Conservation (phyloP, 1,284 basidiomycete species). For the Marasmius oreades region DNA sequence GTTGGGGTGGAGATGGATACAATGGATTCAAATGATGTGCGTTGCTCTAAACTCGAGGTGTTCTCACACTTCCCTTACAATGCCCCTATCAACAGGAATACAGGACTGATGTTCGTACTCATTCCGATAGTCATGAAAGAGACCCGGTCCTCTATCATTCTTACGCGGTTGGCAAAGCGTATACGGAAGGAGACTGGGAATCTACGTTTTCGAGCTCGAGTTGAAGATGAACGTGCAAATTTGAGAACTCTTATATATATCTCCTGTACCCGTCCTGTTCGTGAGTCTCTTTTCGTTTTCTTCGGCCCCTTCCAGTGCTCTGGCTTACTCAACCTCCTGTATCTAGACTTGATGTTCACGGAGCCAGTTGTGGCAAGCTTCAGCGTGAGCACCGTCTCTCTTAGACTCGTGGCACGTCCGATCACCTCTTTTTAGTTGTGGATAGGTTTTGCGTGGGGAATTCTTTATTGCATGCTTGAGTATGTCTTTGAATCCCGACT, state of each 20-base stretch:
- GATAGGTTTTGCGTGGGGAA: conserved; percentile 77
- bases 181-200: conserved; percentile 62
- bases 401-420: not conserved
- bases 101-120: conserved; percentile 39
- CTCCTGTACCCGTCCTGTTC: conserved; percentile 65
- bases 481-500: too few species aligned
- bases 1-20: conserved; percentile 78
- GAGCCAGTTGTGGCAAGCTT: conserved; percentile 77
- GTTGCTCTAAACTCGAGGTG: conserved; percentile 17
- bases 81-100: conserved; percentile 33
- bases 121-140: conserved; percentile 53
- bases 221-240: conserved; percentile 60
- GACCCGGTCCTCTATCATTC: conserved; percentile 61
- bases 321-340: not conserved
- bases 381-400: conserved; percentile 30
- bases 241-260: conserved; percentile 48
- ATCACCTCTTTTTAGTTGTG: conserved; percentile 39
- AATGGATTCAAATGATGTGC: conserved; percentile 74
- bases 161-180: conserved; percentile 56
- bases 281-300: conserved; percentile 35
- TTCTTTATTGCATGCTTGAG: conserved; percentile 69
- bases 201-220: conserved; percentile 53
- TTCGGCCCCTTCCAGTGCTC: conserved; percentile 1
- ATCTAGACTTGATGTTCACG: conserved; percentile 34
- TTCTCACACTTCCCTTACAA: not conserved